Evolutionary conservation across 192 early-diverging fungal species (phyloP), one percentile per base, ranked within the genome.

Genomic region (Umbelopsis sp.): DNA sequence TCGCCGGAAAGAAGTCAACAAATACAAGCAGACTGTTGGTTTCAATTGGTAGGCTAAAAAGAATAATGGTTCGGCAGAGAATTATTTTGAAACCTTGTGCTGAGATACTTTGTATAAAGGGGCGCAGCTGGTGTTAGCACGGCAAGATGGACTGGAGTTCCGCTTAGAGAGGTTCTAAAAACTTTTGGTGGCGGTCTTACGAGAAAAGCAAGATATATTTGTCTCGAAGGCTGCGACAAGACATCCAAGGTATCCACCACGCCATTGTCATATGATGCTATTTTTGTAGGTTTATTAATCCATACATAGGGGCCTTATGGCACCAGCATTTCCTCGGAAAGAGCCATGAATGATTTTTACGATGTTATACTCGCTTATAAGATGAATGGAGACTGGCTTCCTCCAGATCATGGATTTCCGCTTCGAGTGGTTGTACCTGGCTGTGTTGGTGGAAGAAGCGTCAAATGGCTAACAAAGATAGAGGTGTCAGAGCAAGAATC

Each of bases 351-450:
- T 67, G 81, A 86, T 33, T 74, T 77, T 44, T 84, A 84, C 53
- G 93, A 94, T 73, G 84, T 94, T 22, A 66, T 96, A 21, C 76
- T 96, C 13, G 94, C 94, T 20, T 92, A 90, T 25, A 83, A 84
- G 72, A 91, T 93, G 89, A 96, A 96, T 76, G 93, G 92, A 23
- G 64, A 81, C 61, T 55, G 71, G 47, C 80, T 96, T 35, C 66
- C 89, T 0, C 90, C 90, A 41, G 94, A 96, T 79, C 96, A 97
- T 78, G 94, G 96, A 6, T 92, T 82, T 71, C 96, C 96, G 3
- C 70, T 94, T 11, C 92, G 96, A 16, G 85, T 91, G n/a, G 87
- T 97, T 45, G 89, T 96, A 6, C 95, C 95, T 23, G 96, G 96
- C 3, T 82, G 87, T 68, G 95, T 97, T 44, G 96, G 94, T 18